phyloP scores from a whole-genome alignment of 495 filamentous ascomycete species.

The Pseudoneurospora amorphoporcata region DNA sequence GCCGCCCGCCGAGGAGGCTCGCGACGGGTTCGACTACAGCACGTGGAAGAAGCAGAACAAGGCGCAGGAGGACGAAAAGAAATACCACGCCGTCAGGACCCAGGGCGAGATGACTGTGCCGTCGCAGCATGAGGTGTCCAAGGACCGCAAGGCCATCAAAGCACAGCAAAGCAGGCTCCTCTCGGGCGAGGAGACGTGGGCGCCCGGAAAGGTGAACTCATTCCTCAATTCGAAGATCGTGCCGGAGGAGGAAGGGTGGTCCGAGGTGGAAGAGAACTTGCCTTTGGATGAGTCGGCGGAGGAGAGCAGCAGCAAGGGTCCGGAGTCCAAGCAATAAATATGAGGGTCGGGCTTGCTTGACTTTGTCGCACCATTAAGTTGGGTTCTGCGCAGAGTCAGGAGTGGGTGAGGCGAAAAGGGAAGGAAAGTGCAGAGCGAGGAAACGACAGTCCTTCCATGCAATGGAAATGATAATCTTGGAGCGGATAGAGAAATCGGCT shows the following conservation, averaged over 20 bases:
- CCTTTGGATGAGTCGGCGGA: conserved; percentile 5
- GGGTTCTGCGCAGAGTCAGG: not conserved
- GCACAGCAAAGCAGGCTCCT: conserved; percentile 23
- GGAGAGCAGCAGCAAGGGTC: not conserved
- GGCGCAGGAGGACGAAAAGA: conserved; percentile 34
- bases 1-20: conserved; percentile 40
- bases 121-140: conserved; percentile 5
- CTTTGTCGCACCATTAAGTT: not conserved
- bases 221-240: conserved; percentile 27
- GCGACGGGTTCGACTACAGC: conserved; percentile 23
- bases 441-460: not conserved
- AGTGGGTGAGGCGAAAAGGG: not conserved
- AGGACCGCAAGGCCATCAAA: conserved; percentile 13
- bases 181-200: conserved; percentile 26
- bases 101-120: conserved; percentile 19
- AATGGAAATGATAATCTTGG: not conserved
- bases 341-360: not conserved
- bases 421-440: not conserved
- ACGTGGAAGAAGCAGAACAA: conserved; percentile 14
- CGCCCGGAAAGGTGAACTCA: conserved; percentile 36
- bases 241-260: conserved; percentile 21
- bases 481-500: not conserved
- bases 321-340: not conserved
- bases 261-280: conserved; percentile 17
- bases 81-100: conserved; percentile 15